phyloP scores from a whole-genome alignment of 2,329 filamentous ascomycete species.

The Curvularia eragrostidis region DNA sequence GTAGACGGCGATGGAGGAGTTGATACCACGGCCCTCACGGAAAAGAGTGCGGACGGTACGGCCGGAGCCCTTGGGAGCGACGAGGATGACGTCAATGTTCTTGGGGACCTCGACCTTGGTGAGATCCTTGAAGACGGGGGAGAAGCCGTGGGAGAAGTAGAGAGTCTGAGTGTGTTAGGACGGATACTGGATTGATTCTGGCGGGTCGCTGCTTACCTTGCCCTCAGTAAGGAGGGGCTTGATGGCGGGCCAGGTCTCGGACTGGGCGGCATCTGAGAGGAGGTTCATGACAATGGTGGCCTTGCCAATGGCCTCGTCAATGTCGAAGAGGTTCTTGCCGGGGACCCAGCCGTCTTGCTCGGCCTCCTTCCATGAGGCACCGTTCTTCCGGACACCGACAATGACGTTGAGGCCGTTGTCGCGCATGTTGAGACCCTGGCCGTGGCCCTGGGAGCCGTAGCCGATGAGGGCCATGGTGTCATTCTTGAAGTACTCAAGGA shows the following conservation, averaged over 20 bases:
- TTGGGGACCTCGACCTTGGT: slow-evolving; percentile 97
- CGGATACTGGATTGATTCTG: slow-evolving; percentile 27
- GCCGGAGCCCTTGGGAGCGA: slow-evolving; percentile 98
- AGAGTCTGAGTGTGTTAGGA: slow-evolving; percentile 70
- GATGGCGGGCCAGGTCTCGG: slow-evolving; percentile 97
- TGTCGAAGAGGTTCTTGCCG: slow-evolving; percentile 98
- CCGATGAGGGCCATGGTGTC: slow-evolving; percentile 99
- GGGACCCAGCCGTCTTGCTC: slow-evolving; percentile 96
- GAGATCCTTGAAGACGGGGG: slow-evolving; percentile 98
- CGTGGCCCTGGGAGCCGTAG: slow-evolving; percentile 97
- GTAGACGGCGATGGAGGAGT: slow-evolving; percentile 97
- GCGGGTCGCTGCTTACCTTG: slow-evolving; percentile 68
- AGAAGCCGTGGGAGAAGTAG: slow-evolving; percentile 99
- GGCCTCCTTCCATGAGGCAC: slow-evolving; percentile 98
- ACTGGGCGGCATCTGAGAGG: slow-evolving; percentile 95
- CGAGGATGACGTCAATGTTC: slow-evolving; percentile 98
- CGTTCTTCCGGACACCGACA: slow-evolving; percentile 97
- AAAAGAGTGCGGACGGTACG: slow-evolving; percentile 98
- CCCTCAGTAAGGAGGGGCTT: slow-evolving; percentile 98
- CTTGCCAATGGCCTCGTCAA: slow-evolving; percentile 92
- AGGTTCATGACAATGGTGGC: slow-evolving; percentile 99
- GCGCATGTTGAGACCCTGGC: slow-evolving; percentile 98
- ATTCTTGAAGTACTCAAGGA: slow-evolving; percentile 99
- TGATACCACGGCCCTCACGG: slow-evolving; percentile 99
- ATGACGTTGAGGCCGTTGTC: slow-evolving; percentile 99